Evolutionary conservation across 805 yeast genomes (phyloP), one percentile per base, ranked within the genome.

Genomic region (Hanseniaspora thailandica): DNA sequence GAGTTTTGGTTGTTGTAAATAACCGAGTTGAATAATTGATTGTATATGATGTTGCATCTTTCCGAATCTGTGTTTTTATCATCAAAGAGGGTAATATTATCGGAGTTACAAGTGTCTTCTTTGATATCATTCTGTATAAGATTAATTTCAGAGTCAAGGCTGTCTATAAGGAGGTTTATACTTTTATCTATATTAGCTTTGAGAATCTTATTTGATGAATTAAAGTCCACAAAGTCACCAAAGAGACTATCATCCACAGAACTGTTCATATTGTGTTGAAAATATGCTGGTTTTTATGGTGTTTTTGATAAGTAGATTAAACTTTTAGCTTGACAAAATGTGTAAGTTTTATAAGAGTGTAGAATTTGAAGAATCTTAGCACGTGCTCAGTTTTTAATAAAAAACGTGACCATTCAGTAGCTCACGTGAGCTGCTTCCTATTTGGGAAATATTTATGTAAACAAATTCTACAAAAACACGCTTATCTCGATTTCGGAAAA

Each of bases 181-280:
- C 22, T 35, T 12, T 20, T 28, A 30, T 43, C 31, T 19, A 43
- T 28, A 13, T 19, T 43, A 22, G 23, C 12, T 20, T 43, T 43
- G 6, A 43, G 20, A 10, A 25, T 17, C 17, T 30, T 28, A 28
- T 43, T 25, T n/a, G 45, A 41, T 15, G 26, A 3, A 33, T 17
- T 33, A 7, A 15, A 41, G 20, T 49, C 53, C 10, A 49, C 53
- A 41, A 49, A 49, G 10, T 49, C 53, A 12, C 53, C 53, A 41
- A 49, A 49, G 5, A 17, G 30, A 8, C 13, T 13, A 17, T 49
- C 53, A 2, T 47, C 36, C 6, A 19, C 19, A 20, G 39, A n/a
- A 7, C 2, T 34, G 10, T 12, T 19, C n/a, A 13, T 38, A 20
- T 3, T 8, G 7, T 7, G 7, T 12, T 1, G 13, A 1, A 5